Evolutionary conservation across 768 basidiomycete species (phyloP).

Genomic region (Tylopilus sp.): DNA sequence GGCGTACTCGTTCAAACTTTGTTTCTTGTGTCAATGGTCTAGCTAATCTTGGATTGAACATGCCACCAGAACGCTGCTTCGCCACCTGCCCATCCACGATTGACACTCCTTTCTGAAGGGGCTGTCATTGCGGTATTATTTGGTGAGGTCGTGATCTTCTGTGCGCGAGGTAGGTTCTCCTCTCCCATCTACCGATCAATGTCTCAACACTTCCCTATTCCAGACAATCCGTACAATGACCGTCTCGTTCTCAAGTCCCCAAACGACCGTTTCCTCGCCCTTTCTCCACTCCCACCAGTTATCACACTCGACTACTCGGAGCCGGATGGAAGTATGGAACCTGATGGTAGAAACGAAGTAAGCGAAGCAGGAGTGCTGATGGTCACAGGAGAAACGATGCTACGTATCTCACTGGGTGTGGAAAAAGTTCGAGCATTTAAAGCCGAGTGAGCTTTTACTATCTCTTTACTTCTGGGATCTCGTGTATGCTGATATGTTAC

Average conservation of each 20-base stretch:
- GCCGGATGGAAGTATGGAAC: conserved; percentile 6
- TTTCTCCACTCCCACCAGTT: conserved; percentile 44
- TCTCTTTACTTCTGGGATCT: not conserved
- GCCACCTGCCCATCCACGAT: conserved; percentile 68
- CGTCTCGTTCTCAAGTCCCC: conserved; percentile 68
- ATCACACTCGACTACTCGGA: conserved; percentile 22
- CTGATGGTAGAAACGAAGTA: conserved; percentile 2
- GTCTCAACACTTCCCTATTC: not conserved
- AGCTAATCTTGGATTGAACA: not conserved
- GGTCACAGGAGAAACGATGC: conserved; percentile 66
- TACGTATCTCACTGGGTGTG: conserved; percentile 60
- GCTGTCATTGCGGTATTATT: conserved; percentile 62
- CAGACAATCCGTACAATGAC: conserved; percentile 70
- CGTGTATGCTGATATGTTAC: not conserved
- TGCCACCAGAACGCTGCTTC: conserved; percentile 54
- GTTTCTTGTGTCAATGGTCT: not conserved
- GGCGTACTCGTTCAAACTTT: not conserved
- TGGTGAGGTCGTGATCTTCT: conserved; percentile 72
- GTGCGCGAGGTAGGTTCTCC: conserved; percentile 51
- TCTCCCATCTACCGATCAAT: not conserved
- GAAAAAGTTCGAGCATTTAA: conserved; percentile 61
- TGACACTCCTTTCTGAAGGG: conserved; percentile 60
- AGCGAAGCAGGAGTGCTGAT: conserved; percentile 24
- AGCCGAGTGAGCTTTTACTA: conserved; percentile 49
- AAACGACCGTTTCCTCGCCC: conserved; percentile 67